Conservation (phyloP, 2,329 filamentous ascomycete genomes). For the Curvularia lunata region DNA sequence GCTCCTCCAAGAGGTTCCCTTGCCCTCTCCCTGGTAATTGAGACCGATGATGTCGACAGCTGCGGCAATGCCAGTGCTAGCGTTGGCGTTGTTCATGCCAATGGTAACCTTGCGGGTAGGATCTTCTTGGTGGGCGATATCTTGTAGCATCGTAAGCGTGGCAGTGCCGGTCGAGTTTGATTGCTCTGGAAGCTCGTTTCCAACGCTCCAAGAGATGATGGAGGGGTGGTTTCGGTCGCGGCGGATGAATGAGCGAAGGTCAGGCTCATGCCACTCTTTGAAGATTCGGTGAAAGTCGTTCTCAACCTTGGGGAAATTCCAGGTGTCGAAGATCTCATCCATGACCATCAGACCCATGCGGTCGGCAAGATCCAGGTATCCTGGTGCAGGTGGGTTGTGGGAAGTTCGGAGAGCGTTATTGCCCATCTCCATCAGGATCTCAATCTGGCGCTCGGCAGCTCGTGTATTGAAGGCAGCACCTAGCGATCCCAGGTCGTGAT, state of each 20-base stretch:
- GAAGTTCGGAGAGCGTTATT: conserved; percentile 60
- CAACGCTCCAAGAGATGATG: conserved; percentile 60
- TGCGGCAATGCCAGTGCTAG: conserved; percentile 49
- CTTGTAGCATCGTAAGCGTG: conserved; percentile 48
- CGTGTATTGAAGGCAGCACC: conserved; percentile 60
- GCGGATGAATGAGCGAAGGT: conserved; percentile 59
- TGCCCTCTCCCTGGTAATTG: conserved; percentile 64
- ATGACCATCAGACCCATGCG: conserved; percentile 59
- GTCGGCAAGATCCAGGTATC: conserved; percentile 60
- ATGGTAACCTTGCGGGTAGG: conserved; percentile 55
- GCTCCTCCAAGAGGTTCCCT: conserved; percentile 47
- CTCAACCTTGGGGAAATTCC: conserved; percentile 55
- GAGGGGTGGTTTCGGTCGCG: conserved; percentile 64
- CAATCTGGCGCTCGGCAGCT: conserved; percentile 58
- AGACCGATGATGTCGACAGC: conserved; percentile 58
- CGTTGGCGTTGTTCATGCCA: conserved; percentile 56
- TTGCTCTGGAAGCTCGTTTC: conserved; percentile 63
- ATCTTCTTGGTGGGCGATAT: conserved; percentile 57
- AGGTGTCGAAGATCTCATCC: conserved; percentile 62
- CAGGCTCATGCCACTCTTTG: conserved; percentile 60
- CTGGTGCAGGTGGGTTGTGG: conserved; percentile 62
- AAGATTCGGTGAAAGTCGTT: conserved; percentile 62
- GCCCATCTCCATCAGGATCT: conserved; percentile 60
- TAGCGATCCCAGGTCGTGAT: conserved; percentile 60
- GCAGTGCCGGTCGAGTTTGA: conserved; percentile 39